A percentile compares a stretch with the other conserved stretches of the same genome.
Conservation (phyloP, 441 rosid species). For the Francoa sonchifolia region DNA sequence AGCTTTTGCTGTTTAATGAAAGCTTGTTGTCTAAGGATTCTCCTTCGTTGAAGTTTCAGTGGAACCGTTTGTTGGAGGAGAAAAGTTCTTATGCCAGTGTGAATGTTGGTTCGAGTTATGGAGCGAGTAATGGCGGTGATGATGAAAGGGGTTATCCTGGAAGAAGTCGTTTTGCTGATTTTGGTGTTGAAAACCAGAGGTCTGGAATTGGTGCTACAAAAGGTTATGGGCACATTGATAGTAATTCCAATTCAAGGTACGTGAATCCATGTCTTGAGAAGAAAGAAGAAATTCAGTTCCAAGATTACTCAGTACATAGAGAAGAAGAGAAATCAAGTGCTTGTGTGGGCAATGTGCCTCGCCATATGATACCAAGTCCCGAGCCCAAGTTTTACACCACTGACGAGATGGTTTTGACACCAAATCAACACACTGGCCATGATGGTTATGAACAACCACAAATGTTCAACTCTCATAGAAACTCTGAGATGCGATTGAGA, state of each 20-base stretch:
- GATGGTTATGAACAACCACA: conserved; percentile 3
- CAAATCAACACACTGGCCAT: not conserved
- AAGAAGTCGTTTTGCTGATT: too few relatives aligned
- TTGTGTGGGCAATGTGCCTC: not conserved
- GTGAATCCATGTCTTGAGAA: not conserved
- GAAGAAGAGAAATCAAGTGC: not conserved
- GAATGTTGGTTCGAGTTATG: too few relatives aligned
- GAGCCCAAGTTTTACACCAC: too few relatives aligned
- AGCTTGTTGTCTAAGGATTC: conserved; percentile 9
- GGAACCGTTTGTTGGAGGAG: conserved; percentile 20
- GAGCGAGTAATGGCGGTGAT: too few relatives aligned
- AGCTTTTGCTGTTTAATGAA: conserved; percentile 14
- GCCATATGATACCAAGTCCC: not conserved
- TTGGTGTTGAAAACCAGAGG: too few relatives aligned
- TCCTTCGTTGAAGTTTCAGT: conserved; percentile 20
- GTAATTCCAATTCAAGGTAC: not conserved
- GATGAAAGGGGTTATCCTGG: too few relatives aligned
- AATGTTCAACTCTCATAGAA: conserved; percentile 1
- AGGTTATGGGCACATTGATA: conserved; percentile 6
- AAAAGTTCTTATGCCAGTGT: too few relatives aligned
- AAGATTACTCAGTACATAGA: not conserved
- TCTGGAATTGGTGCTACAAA: too few relatives aligned
- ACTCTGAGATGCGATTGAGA: not conserved
- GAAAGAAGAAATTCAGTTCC: not conserved
- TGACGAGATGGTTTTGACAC: not conserved